Percentiles rank a stretch among this genome's conserved stretches.
Evolutionary conservation across 805 yeast genomes (phyloP).

Genomic region (Metschnikowia lachancei): DNA sequence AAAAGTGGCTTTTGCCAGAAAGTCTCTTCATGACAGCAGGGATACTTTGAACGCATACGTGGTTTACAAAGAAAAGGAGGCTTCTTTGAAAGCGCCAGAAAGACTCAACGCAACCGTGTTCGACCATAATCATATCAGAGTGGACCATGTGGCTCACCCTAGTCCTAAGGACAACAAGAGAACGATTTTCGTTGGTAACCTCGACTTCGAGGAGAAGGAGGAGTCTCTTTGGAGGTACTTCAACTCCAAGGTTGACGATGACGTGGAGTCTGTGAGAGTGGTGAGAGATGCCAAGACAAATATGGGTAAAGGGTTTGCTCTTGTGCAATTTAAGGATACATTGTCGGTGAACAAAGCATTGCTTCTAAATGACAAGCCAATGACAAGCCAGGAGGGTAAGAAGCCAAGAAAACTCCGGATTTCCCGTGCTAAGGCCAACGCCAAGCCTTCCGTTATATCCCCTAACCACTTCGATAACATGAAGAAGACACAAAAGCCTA

Average conservation of each 20-base stretch:
- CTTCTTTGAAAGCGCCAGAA: constrained; percentile 46
- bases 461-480: constrained; percentile 42
- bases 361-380: constrained; percentile 66
- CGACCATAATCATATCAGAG: constrained; percentile 74
- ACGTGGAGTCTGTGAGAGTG: constrained; percentile 83
- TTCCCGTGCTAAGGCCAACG: constrained; percentile 48
- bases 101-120: constrained; percentile 66
- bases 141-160: constrained; percentile 93
- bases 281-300: constrained; percentile 91
- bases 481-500: constrained; percentile 25
- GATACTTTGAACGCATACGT: constrained; percentile 86
- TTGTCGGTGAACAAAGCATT: constrained; percentile 78
- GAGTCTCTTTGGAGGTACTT: constrained; percentile 87
- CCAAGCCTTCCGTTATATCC: constrained; percentile 43
- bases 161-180: constrained; percentile 78
- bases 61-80: constrained; percentile 60
- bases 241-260: constrained; percentile 41
- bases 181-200: constrained; percentile 87
- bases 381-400: constrained; percentile 25
- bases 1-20: constrained; percentile 83
- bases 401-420: constrained; percentile 69
- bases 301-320: constrained; percentile 96
- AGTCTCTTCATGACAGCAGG: constrained; percentile 70
- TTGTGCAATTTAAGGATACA: constrained; percentile 80
- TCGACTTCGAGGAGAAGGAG: constrained; percentile 90